Base-by-base conservation (phyloP, 2,329 filamentous ascomycete genomes). In the Cryoendolithus antarcticus region DNA sequence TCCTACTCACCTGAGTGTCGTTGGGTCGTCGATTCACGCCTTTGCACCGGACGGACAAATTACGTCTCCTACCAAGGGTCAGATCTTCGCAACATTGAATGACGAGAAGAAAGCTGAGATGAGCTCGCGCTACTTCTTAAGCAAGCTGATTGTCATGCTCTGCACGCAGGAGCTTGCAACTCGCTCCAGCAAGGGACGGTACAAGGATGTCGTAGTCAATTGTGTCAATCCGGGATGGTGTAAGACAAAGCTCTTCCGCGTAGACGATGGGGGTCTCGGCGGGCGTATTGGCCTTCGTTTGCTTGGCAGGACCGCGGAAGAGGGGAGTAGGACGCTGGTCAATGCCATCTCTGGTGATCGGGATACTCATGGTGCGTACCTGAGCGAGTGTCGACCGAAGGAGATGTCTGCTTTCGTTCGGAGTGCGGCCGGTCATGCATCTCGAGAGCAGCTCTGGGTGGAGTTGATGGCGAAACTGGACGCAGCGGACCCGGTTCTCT, bases 151-250 rank as follows among this genome's bases (percentile, higher is more conserved):
- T 9, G 47, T 48, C 9, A 36, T 47, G 42, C 44, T 44, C n/a
- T 42, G 44, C 21, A 36, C 42, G 9, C 46, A 41, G 29, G 44
- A 48, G 30, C 10, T 48, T 21, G 44, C 48, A 4, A 41, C 35
- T 30, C 32, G 12, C 11, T 43, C 47, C 1, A 28, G 49, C 2
- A 31, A 39, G 1, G 43, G 50, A 4, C 37, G 38, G 30, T 48
- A 48, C 13, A 21, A 41, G 15, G 19, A 32, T 10, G 63, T 72
- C 24, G 60, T 64, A 3, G 48, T 73, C 42, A 72, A 70, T 46
- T 57, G 58, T 40, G 41, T 68, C 4, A 69, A 68, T 42, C 70
- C 71, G 0, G 70, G 70, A 1, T 54, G 70, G 24, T 72, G 69
- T 48, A 58, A 68, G 30, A 65, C 67, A 0, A 56, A 61, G n/a